Conservation (phyloP, 2,329 filamentous ascomycete genomes). For the Cladophialophora carrionii region DNA sequence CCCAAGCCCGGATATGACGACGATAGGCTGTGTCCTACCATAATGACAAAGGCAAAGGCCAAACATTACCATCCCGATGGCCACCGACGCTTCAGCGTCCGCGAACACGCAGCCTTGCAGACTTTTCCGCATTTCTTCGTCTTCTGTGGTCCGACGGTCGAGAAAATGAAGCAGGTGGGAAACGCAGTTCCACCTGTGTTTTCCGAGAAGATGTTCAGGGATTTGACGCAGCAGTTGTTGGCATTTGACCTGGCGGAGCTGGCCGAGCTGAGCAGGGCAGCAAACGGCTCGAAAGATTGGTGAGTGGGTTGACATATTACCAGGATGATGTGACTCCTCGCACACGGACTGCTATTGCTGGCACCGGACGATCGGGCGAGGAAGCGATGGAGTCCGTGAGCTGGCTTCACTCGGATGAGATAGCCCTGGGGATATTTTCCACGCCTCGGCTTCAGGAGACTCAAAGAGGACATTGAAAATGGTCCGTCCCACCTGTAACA, state of each 20-base stretch:
- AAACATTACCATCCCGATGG: slow-evolving; percentile 68
- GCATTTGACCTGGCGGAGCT: slow-evolving; percentile 41
- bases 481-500: not conserved
- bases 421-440: not conserved
- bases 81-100: slow-evolving; percentile 63
- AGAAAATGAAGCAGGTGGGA: slow-evolving; percentile 66
- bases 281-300: not conserved
- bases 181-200: slow-evolving; percentile 73
- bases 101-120: slow-evolving; percentile 71
- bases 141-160: slow-evolving; percentile 56
- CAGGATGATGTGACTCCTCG: not conserved
- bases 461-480: not conserved
- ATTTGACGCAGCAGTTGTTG: slow-evolving; percentile 46
- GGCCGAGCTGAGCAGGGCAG: slow-evolving; percentile 4
- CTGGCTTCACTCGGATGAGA: not conserved
- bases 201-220: slow-evolving; percentile 46
- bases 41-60: slow-evolving; percentile 64
- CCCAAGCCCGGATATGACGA: not conserved
- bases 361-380: no score
- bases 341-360: not conserved
- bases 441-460: not conserved
- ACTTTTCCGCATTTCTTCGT: slow-evolving; percentile 66
- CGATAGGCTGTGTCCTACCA: slow-evolving; percentile 58
- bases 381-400: not conserved
- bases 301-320: not conserved